Evolutionary conservation across 352 stramenopile genomes (phyloP), one percentile per base, ranked within the genome.

Genomic region (Thalassiosira ordinaria): DNA sequence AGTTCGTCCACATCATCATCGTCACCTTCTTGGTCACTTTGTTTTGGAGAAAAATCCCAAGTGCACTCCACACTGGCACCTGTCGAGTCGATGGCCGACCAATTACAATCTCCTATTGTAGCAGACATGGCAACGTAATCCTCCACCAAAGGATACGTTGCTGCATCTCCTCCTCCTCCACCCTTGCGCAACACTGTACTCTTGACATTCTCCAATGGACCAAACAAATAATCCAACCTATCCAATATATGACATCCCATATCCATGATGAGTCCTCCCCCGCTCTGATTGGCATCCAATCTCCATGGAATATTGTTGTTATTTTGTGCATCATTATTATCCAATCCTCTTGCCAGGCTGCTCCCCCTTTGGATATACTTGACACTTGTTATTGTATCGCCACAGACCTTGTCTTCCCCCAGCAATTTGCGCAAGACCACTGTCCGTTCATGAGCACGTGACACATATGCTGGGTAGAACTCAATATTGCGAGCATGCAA

Each of bases 231-330:
- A 75, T 94, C 89, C 29, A 94, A 84, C 1, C 89, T 75, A 81
- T 92, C 86, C 11, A 94, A 65, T 20, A 90, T 60, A 74, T 94
- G 89, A 66, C 84, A 92, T 53, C 89, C 89, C 53, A 94, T 77
- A 73, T 94, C 89, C 81, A 92, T 90, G 49, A 94, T 88, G 13
- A 92, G 57, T 18, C 89, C 89, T 46, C 89, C 89, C 22, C 89
- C 89, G 24, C 70, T 73, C 51, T 86, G 65, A 22, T 69, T 51
- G 8, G 85, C 72, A 56, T 82, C 55, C 51, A 92, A 67, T 68
- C 88, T 81, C 85, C 88, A 91, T 31, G 84, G 82, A 35, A 89
- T 18, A 44, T 41, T 46, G 14, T 59, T 16, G 44, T 51, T 72
- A 41, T 78, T 61, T 11, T 41, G n/a, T n/a, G n/a, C 33, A 31